Conservation (phyloP, 1,284 basidiomycete genomes). For the Cutaneotrichosporon dermatis region DNA sequence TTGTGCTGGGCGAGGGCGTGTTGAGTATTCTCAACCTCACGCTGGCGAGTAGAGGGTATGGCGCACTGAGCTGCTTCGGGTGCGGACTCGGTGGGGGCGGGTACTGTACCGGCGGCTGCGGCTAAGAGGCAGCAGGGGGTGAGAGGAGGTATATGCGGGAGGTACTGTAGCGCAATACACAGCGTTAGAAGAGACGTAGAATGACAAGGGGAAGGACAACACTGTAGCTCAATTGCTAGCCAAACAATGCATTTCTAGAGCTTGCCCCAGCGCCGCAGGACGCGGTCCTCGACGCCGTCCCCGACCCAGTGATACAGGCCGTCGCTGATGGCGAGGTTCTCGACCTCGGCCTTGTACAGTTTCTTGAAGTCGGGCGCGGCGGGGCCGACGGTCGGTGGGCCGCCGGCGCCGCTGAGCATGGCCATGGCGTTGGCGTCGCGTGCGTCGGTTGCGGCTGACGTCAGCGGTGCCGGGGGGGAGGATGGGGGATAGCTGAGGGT, state of each 20-base stretch:
- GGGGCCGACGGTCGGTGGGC: conserved; percentile 49
- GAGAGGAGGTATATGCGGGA: neutral
- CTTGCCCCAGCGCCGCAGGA: conserved; percentile 70
- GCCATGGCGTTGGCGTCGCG: conserved; percentile 68
- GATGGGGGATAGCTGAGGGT: neutral
- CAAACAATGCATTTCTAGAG: neutral
- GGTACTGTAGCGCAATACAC: neutral
- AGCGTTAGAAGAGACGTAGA: neutral
- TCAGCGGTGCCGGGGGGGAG: neutral
- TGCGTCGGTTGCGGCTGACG: conserved; percentile 67
- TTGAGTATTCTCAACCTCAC: conserved; percentile 75
- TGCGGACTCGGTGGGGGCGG: conserved; percentile 64
- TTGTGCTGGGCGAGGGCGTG: conserved; percentile 88
- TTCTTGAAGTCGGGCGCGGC: conserved; percentile 80
- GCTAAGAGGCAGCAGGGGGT: neutral
- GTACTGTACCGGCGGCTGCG: conserved; percentile 46
- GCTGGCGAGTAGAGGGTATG: conserved; percentile 68
- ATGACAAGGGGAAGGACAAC: neutral
- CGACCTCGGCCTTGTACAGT: conserved; percentile 83
- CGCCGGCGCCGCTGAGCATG: conserved; percentile 59
- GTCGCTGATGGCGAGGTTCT: conserved; percentile 88
- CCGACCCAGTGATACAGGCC: conserved; percentile 77
- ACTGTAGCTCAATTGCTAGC: neutral
- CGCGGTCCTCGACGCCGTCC: conserved; percentile 69
- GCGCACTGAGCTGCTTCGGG: conserved; percentile 71